Conservation (phyloP, 352 stramenopile genomes). For the Globisporangium ultimum region DNA sequence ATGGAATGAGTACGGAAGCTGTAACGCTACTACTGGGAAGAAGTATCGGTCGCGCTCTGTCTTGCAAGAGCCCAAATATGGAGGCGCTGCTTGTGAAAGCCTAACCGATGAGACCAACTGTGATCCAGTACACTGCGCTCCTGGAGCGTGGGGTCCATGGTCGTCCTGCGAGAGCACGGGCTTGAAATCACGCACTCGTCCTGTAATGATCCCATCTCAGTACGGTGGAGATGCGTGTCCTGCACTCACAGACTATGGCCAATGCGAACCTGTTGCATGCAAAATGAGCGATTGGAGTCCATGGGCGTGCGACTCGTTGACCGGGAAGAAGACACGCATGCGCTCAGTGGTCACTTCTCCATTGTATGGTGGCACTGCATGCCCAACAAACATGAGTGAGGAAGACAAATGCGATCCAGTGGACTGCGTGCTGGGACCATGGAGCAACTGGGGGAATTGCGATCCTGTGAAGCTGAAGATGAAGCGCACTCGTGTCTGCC, state of each 20-base stretch:
- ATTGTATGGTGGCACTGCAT: conserved; percentile 38
- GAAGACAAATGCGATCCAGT: conserved; percentile 39
- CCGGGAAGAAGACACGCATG: conserved; percentile 33
- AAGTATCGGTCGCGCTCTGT: conserved; percentile 38
- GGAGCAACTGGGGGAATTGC: conserved; percentile 26
- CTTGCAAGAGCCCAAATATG: conserved; percentile 29
- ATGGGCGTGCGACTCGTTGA: conserved; percentile 31
- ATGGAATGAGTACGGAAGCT: conserved; percentile 33
- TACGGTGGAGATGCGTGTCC: conserved; percentile 41
- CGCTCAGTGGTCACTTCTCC: conserved; percentile 22
- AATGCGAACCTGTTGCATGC: conserved; percentile 45
- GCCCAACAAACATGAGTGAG: conserved; percentile 18
- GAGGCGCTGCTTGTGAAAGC: conserved; percentile 24
- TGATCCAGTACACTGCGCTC: conserved; percentile 36
- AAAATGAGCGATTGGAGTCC: conserved; percentile 32
- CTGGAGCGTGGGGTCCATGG: conserved; percentile 28
- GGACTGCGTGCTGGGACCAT: conserved; percentile 43
- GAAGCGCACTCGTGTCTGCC: conserved; percentile 28
- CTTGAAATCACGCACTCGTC: conserved; percentile 30
- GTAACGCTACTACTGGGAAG: conserved; percentile 22
- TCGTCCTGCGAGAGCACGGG: conserved; percentile 27
- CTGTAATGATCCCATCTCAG: conserved; percentile 18
- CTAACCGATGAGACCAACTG: conserved; percentile 25
- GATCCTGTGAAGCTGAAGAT: conserved; percentile 23
- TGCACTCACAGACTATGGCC: conserved; percentile 21